Conservation (phyloP, 495 filamentous ascomycete species). For the Podospora tetraspora region DNA sequence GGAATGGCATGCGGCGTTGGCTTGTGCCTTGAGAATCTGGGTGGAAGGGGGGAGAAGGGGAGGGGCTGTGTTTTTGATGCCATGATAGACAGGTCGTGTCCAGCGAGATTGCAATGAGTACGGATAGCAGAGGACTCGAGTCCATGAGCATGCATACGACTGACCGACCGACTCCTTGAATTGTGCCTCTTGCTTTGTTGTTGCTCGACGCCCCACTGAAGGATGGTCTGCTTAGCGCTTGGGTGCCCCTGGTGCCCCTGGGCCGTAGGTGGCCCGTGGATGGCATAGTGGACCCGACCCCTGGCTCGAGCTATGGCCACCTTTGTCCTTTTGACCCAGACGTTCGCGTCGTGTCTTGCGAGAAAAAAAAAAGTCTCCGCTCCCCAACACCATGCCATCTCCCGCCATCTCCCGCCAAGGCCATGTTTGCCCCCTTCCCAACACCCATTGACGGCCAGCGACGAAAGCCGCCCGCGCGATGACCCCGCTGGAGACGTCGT, state of each 20-base stretch:
- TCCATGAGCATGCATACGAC: neutral
- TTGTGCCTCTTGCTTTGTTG: neutral
- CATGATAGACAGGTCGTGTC: neutral
- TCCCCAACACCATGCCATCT: neutral
- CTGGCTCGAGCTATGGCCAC: neutral
- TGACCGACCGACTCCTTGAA: neutral
- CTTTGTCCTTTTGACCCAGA: neutral
- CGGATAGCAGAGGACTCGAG: neutral
- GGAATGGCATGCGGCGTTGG: constrained; percentile 16
- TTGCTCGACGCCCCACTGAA: neutral
- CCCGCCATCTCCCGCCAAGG: neutral
- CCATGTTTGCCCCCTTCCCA: neutral
- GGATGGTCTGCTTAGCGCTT: too few species aligned
- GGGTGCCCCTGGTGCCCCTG: too few species aligned
- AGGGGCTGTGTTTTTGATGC: neutral
- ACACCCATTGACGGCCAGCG: constrained; percentile 15
- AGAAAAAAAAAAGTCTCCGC: neutral
- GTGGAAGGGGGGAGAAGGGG: neutral
- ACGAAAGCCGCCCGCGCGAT: constrained; percentile 11
- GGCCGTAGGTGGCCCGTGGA: too few species aligned
- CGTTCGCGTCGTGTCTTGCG: too few species aligned
- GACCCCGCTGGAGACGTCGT: constrained; percentile 1
- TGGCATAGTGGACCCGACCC: neutral
- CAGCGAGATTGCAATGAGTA: neutral
- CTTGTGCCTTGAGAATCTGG: neutral